These are phyloP conservation scores for Aspergillus aculeatinus DNA, from an alignment of 2,329 filamentous ascomycete species.

Conservation along the genomic window DNA sequence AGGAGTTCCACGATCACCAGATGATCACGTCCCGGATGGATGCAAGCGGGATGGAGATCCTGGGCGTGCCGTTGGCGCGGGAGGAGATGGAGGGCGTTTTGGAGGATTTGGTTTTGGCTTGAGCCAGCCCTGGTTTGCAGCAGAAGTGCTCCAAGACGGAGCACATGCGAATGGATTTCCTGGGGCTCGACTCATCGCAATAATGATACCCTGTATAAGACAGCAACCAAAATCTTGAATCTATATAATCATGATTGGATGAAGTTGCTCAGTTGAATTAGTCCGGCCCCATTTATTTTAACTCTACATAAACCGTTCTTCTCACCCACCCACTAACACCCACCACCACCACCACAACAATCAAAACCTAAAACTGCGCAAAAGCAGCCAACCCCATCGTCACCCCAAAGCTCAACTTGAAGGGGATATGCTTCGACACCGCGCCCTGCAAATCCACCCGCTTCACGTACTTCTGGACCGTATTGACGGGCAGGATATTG, in stretches of 20 bases:
- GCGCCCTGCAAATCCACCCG: conserved; percentile 39
- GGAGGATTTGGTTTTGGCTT: conserved; percentile 64
- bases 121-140: conserved; percentile 4
- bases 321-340: not conserved
- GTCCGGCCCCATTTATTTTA: not conserved
- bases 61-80: conserved; percentile 80
- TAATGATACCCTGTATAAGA: conserved; percentile 36
- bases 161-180: not conserved
- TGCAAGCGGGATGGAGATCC: conserved; percentile 75
- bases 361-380: conserved; percentile 37
- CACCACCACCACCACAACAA: not conserved
- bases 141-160: not conserved
- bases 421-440: conserved; percentile 42
- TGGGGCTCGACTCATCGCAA: conserved; percentile 16
- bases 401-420: conserved; percentile 48
- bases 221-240: not conserved
- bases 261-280: no score
- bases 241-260: not conserved
- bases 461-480: conserved; percentile 44
- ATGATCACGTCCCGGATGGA: conserved; percentile 93
- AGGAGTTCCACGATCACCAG: conserved; percentile 98
- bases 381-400: conserved; percentile 49
- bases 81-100: conserved; percentile 87
- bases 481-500: conserved; percentile 43
- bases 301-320: not conserved